A percentile compares a stretch with the other conserved stretches of the same genome.
Conservation (phyloP, 306 rosid genomes). For the Cajanus cajan region DNA sequence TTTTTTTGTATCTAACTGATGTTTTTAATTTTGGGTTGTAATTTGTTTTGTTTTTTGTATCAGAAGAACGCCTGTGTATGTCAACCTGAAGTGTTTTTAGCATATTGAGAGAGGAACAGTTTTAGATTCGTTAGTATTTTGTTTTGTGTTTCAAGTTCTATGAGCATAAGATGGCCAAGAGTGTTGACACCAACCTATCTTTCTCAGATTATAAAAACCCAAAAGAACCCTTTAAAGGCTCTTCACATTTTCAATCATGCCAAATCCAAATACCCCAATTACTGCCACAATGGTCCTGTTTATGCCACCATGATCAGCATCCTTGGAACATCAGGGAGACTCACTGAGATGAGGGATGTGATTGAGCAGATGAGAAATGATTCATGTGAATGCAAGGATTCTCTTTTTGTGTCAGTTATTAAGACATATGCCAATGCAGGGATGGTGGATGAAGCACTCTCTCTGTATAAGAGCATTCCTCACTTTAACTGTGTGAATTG, state of each 20-base stretch:
- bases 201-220: slow-evolving; percentile 46
- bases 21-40: background rate
- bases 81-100: background rate
- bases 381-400: slow-evolving; percentile 57
- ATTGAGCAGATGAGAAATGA: slow-evolving; percentile 51
- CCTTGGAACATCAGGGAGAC: slow-evolving; percentile 43
- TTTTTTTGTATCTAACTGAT: background rate
- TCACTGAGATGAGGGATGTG: slow-evolving; percentile 44
- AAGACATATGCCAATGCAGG: slow-evolving; percentile 43
- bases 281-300: slow-evolving; percentile 51
- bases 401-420: slow-evolving; percentile 49
- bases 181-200: slow-evolving; percentile 49
- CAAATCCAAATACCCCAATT: slow-evolving; percentile 44
- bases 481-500: slow-evolving; percentile 51
- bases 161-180: slow-evolving; percentile 58
- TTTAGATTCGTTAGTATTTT: background rate
- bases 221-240: slow-evolving; percentile 52
- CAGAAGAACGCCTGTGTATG: background rate
- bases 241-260: slow-evolving; percentile 46
- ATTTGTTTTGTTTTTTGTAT: background rate
- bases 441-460: slow-evolving; percentile 40
- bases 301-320: slow-evolving; percentile 55
- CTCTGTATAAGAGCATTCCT: slow-evolving; percentile 43
- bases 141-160: slow-evolving; percentile 10
- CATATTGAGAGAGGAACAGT: background rate